These are phyloP conservation scores for Cyclocybe cylindracea DNA, from an alignment of 768 basidiomycete species.

Conservation along the genomic window DNA sequence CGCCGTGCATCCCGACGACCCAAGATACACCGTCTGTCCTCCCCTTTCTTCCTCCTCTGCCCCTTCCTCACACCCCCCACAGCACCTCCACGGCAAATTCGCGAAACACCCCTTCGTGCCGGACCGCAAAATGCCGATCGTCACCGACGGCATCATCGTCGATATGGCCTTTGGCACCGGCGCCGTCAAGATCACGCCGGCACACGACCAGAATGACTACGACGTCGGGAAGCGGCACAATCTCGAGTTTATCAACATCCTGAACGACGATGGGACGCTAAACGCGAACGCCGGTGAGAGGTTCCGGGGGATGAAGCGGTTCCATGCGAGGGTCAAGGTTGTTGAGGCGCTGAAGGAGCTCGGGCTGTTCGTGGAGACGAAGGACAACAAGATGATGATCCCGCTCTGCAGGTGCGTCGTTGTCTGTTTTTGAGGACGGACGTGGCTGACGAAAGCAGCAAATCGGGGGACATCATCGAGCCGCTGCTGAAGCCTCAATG, in stretches of 20 bases:
- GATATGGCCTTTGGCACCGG: slow-evolving; percentile 98
- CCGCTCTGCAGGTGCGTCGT: slow-evolving; percentile 79
- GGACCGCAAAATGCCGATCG: slow-evolving; percentile 81
- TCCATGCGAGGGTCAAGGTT: slow-evolving; percentile 86
- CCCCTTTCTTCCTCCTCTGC: not conserved
- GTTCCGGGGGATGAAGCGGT: slow-evolving; percentile 97
- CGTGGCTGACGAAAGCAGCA: slow-evolving; percentile 44
- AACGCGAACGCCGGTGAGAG: slow-evolving; percentile 84
- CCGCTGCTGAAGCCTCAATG: slow-evolving; percentile 96
- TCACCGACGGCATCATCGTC: slow-evolving; percentile 83
- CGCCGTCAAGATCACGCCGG: slow-evolving; percentile 98
- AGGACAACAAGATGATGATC: slow-evolving; percentile 97
- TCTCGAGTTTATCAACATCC: slow-evolving; percentile 88
- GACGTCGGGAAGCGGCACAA: slow-evolving; percentile 88
- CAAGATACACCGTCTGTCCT: slow-evolving; percentile 70
- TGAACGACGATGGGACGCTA: slow-evolving; percentile 96
- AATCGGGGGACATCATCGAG: slow-evolving; percentile 97
- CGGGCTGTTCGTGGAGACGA: slow-evolving; percentile 86
- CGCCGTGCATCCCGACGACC: slow-evolving; percentile 93
- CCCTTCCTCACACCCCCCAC: not conserved
- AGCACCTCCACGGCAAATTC: slow-evolving; percentile 95
- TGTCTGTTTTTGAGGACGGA: not conserved
- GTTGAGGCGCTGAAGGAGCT: slow-evolving; percentile 81
- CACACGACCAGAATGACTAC: slow-evolving; percentile 97
- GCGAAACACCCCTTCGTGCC: slow-evolving; percentile 85